phyloP scores from a whole-genome alignment of 1,284 basidiomycete species.

The Ganoderma boninense region DNA sequence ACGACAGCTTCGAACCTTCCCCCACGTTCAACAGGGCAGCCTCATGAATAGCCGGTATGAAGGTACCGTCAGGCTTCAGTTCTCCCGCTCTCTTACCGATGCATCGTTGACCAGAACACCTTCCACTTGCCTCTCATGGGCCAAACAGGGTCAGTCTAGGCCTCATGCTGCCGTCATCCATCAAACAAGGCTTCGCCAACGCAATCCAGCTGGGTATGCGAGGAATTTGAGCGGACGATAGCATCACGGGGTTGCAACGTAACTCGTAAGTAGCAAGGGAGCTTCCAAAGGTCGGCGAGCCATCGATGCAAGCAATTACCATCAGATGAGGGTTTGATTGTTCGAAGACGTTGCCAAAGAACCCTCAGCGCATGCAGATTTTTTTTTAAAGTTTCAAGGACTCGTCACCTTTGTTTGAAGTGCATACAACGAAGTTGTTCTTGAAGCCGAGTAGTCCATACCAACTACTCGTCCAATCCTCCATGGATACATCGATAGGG shows the following conservation, averaged over 20 bases:
- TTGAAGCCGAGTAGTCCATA: no score
- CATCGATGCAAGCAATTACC: neutral
- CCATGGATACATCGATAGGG: neutral
- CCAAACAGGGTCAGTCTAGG: neutral
- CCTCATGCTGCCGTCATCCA: neutral
- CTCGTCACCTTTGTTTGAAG: neutral
- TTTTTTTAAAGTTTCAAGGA: neutral
- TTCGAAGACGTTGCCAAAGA: no score
- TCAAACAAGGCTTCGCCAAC: neutral
- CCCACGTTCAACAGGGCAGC: neutral
- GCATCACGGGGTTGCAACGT: neutral
- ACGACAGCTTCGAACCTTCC: neutral
- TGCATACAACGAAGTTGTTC: no score
- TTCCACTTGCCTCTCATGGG: conserved; percentile 2
- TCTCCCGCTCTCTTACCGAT: neutral
- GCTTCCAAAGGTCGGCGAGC: neutral
- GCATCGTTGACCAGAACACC: neutral
- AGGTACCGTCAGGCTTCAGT: conserved; percentile 1
- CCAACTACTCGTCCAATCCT: neutral
- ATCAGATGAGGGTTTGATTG: no score
- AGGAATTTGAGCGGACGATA: neutral
- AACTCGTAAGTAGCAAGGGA: neutral
- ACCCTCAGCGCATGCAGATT: no score
- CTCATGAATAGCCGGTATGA: neutral
- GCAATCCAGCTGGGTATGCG: neutral